Evolutionary conservation across 2,329 filamentous ascomycete species (phyloP).

Genomic region (Trichoderma koningiopsis): DNA sequence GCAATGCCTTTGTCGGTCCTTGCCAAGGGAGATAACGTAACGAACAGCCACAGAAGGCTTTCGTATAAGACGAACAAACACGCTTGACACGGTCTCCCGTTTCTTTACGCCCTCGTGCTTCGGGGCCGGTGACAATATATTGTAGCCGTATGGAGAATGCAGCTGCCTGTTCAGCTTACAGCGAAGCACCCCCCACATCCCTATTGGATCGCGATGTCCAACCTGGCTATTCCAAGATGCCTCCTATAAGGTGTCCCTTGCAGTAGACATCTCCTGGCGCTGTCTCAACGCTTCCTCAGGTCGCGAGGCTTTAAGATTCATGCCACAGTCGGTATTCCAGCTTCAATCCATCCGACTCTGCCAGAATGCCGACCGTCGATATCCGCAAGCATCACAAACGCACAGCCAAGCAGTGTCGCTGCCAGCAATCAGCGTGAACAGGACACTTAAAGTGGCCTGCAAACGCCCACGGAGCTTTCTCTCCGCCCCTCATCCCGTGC

Average conservation of each 20-base stretch:
- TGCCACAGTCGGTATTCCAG: neutral
- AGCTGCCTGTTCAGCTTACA: neutral
- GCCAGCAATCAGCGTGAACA: neutral
- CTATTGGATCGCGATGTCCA: neutral
- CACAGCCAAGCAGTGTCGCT: neutral
- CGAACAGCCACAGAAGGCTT: neutral
- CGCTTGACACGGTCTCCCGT: neutral
- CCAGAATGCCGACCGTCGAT: neutral
- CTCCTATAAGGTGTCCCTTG: neutral
- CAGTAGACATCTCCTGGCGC: neutral
- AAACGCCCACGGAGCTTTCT: slow-evolving; percentile 13
- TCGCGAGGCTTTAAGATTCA: neutral
- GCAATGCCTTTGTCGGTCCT: neutral
- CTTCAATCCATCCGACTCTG: neutral
- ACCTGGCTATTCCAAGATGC: neutral
- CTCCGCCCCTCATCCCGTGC: slow-evolving; percentile 13
- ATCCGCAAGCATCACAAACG: neutral
- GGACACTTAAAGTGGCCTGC: neutral
- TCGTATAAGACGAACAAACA: neutral
- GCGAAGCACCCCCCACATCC: neutral
- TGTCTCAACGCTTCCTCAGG: too few species aligned
- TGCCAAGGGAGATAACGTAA: neutral
- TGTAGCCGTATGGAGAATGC: neutral
- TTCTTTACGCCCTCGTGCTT: neutral
- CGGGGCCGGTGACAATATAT: too few species aligned